These are phyloP conservation scores for Phycomyces blakesleeanus DNA, from an alignment of 192 early-diverging fungal species.

Conservation along the genomic window DNA sequence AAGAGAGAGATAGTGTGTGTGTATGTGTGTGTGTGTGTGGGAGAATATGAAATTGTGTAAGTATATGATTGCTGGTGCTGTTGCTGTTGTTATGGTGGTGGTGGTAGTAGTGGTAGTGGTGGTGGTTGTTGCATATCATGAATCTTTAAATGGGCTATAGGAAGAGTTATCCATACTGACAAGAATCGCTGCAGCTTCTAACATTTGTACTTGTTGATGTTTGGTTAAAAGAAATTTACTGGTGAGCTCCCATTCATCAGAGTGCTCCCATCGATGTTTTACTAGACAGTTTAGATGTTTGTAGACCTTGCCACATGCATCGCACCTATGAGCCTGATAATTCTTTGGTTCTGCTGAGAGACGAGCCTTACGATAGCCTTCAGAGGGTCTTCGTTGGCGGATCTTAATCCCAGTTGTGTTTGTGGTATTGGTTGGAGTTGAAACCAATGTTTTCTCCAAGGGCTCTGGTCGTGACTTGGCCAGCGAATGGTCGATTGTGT, in stretches of 20 bases:
- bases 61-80: too few relatives aligned
- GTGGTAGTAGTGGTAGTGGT: too few relatives aligned
- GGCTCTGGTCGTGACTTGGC: not conserved
- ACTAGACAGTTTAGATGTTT: constrained; percentile 60
- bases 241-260: constrained; percentile 58
- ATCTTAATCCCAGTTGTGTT: not conserved
- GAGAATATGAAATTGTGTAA: too few relatives aligned
- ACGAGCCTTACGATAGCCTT: constrained; percentile 15
- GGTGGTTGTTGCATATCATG: too few relatives aligned
- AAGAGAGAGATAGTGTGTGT: too few relatives aligned
- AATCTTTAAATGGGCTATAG: not conserved
- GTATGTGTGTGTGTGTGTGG: too few relatives aligned
- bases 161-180: constrained; percentile 42
- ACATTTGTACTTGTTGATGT: constrained; percentile 65
- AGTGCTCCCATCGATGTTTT: constrained; percentile 72
- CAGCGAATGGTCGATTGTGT: constrained; percentile 28
- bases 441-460: not conserved
- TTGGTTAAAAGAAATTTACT: constrained; percentile 56
- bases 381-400: constrained; percentile 13
- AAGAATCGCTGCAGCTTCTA: constrained; percentile 63
- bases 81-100: too few relatives aligned
- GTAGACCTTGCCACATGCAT: constrained; percentile 61
- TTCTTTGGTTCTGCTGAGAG: constrained; percentile 8
- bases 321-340: constrained; percentile 34
- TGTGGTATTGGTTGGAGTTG: not conserved